Conservation (phyloP, 306 rosid species). For the Cyclanthera cordifolia region DNA sequence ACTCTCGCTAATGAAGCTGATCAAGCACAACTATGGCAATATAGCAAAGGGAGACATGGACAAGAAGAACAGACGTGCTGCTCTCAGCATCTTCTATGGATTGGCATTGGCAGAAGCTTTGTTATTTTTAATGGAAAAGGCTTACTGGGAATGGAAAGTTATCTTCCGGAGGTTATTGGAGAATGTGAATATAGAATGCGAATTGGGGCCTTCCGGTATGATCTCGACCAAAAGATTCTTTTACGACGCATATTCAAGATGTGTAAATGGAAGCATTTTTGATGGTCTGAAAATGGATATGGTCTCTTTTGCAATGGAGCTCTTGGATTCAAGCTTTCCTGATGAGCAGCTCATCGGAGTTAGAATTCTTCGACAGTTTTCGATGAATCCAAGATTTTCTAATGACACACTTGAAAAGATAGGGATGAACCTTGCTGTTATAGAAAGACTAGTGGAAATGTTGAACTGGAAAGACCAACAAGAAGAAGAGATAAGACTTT, state of each 20-base stretch:
- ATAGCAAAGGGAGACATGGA: conserved; percentile 68
- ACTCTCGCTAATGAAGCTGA: conserved; percentile 58
- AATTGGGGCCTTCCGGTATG: conserved; percentile 55
- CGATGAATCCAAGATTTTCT: conserved; percentile 36
- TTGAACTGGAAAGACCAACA: conserved; percentile 75
- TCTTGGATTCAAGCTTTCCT: conserved; percentile 57
- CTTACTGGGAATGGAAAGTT: conserved; percentile 76
- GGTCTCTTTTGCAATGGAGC: conserved; percentile 72
- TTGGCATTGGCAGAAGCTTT: conserved; percentile 84
- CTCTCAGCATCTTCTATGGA: conserved; percentile 58
- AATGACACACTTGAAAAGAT: conserved; percentile 81
- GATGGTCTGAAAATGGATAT: conserved; percentile 95
- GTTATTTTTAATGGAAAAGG: conserved; percentile 66
- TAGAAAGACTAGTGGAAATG: conserved; percentile 87
- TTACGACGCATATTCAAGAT: conserved; percentile 85
- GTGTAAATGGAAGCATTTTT: conserved; percentile 73
- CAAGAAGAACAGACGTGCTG: conserved; percentile 59
- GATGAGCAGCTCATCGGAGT: conserved; percentile 90
- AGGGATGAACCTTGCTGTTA: conserved; percentile 48
- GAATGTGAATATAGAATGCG: conserved; percentile 57
- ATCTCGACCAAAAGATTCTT: conserved; percentile 66
- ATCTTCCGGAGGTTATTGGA: conserved; percentile 51
- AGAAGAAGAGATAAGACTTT: conserved; percentile 69
- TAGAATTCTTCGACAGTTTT: conserved; percentile 54
- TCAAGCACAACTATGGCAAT: conserved; percentile 55